Conservation (phyloP, 345 rosid species). For the Pistacia atlantica region DNA sequence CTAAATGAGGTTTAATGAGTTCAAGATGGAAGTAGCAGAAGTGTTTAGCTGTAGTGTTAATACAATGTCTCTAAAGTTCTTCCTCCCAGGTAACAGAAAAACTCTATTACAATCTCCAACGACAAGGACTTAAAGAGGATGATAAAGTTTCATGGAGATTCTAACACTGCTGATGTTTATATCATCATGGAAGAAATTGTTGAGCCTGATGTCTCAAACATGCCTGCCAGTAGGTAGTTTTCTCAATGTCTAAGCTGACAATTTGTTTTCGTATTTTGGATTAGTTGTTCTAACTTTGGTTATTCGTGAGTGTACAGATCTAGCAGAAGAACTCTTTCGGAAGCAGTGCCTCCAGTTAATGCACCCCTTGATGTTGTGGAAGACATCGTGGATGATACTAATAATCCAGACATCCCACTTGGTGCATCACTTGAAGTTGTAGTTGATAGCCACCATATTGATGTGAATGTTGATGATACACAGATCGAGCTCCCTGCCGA, state of each 20-base stretch:
- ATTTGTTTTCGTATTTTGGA: not conserved
- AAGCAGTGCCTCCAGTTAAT: constrained; percentile 54
- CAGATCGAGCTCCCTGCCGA: constrained; percentile 50
- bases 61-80: too few relatives aligned
- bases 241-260: constrained; percentile 23
- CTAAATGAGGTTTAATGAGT: too few relatives aligned
- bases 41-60: too few relatives aligned
- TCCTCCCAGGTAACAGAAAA: too few relatives aligned
- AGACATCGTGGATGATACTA: constrained; percentile 52
- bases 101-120: too few relatives aligned
- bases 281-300: constrained; percentile 23
- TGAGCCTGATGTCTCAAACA: constrained; percentile 65
- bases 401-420: constrained; percentile 39
- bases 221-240: constrained; percentile 84
- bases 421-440: constrained; percentile 41
- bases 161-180: constrained; percentile 47
- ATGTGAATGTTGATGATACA: constrained; percentile 36
- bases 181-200: constrained; percentile 58
- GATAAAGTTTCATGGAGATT: too few relatives aligned
- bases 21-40: too few relatives aligned
- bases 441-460: constrained; percentile 46
- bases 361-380: constrained; percentile 37
- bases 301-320: constrained; percentile 48
- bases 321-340: constrained; percentile 87
- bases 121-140: too few relatives aligned